A percentile compares a stretch with the other conserved stretches of the same genome.
These are phyloP conservation scores for Botrytis medusae DNA, from an alignment of 2,329 filamentous ascomycete genomes.

Conservation along the genomic window DNA sequence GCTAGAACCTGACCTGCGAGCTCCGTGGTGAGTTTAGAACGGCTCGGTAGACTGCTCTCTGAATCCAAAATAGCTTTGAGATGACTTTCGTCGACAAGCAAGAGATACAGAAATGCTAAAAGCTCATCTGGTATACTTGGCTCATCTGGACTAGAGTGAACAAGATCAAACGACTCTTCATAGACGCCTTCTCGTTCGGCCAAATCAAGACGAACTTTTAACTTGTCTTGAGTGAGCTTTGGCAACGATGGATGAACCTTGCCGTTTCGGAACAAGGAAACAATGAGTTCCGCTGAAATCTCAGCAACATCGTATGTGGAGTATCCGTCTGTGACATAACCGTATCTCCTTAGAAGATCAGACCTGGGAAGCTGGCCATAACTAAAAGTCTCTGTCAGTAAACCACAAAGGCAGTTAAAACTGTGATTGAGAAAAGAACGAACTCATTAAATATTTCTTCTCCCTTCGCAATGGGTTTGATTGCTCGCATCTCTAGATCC, in stretches of 20 bases:
- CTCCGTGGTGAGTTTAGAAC: constrained; percentile 46
- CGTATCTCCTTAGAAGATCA: constrained; percentile 66
- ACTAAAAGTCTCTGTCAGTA: constrained; percentile 21
- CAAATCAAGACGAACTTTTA: constrained; percentile 42
- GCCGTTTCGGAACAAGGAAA: constrained; percentile 30
- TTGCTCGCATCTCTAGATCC: constrained; percentile 61
- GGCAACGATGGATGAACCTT: constrained; percentile 23
- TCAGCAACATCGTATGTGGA: constrained; percentile 65
- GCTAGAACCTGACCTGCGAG: constrained; percentile 44
- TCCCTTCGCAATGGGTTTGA: constrained; percentile 55
- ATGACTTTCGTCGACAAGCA: constrained; percentile 44
- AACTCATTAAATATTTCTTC: constrained; percentile 66
- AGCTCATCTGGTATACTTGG: constrained; percentile 40
- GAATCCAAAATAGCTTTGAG: constrained; percentile 42
- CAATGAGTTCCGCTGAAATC: constrained; percentile 53
- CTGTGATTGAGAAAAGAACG: constrained; percentile 4
- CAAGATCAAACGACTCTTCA: constrained; percentile 61
- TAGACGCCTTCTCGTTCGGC: constrained; percentile 56
- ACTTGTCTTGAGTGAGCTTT: constrained; percentile 34
- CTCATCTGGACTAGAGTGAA: constrained; percentile 33
- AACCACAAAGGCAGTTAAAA: background rate
- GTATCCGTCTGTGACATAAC: constrained; percentile 66
- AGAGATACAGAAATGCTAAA: constrained; percentile 45
- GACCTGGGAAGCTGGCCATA: constrained; percentile 67
- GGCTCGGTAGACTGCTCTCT: constrained; percentile 38